These are phyloP conservation scores for Canavalia gladiata DNA, from an alignment of 306 rosid species.

Conservation along the genomic window DNA sequence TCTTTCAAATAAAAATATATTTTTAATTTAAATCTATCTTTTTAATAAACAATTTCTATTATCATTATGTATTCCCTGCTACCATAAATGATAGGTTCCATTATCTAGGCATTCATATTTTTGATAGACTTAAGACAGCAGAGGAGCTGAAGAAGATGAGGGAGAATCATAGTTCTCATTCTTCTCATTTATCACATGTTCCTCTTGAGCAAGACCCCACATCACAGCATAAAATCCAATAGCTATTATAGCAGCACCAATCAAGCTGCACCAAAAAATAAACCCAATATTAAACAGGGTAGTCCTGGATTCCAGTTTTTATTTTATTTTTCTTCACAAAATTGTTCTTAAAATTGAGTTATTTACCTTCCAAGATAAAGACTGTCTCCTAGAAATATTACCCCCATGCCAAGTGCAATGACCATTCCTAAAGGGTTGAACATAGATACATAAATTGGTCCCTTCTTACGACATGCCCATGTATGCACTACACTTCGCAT, in stretches of 20 bases:
- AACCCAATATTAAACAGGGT: neutral
- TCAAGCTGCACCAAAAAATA: conserved; percentile 45
- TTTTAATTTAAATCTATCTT: no score
- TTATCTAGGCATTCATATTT: conserved; percentile 25
- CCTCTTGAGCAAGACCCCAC: conserved; percentile 61
- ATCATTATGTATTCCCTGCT: no score
- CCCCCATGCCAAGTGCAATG: conserved; percentile 61
- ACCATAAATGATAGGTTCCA: no score
- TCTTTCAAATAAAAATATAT: no score
- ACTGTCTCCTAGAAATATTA: conserved; percentile 58
- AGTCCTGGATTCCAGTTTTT: neutral
- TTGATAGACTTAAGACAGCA: conserved; percentile 21
- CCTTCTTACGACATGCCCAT: conserved; percentile 62
- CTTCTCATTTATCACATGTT: conserved; percentile 19
- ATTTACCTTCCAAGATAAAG: conserved; percentile 63
- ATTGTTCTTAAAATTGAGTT: neutral
- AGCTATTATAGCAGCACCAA: conserved; percentile 54
- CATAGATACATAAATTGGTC: conserved; percentile 62
- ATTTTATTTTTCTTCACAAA: neutral
- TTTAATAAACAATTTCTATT: no score
- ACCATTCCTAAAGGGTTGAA: conserved; percentile 59
- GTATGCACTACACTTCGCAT: conserved; percentile 24
- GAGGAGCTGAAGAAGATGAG: conserved; percentile 47
- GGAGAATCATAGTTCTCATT: neutral
- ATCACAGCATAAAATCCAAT: conserved; percentile 65